Conservation (phyloP, 495 filamentous ascomycete genomes). For the Xylaria venustula region DNA sequence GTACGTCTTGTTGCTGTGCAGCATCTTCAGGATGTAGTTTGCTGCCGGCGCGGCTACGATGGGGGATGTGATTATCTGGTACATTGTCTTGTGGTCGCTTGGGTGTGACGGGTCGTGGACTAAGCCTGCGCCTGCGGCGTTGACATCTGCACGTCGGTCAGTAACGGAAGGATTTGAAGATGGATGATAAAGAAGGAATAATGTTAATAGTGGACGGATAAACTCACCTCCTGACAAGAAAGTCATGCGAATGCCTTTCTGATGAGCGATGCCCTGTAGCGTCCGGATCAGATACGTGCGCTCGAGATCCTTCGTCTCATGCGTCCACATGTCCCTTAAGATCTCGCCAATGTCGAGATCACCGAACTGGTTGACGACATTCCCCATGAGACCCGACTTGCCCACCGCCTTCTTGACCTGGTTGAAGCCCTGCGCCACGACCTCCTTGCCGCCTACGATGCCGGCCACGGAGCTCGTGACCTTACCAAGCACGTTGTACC, state of each 20-base stretch:
- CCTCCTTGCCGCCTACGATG: conserved; percentile 88
- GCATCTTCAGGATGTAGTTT: conserved; percentile 82
- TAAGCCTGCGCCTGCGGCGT: conserved; percentile 86
- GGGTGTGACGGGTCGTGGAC: conserved; percentile 92
- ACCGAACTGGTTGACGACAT: conserved; percentile 93
- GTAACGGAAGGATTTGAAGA: no score
- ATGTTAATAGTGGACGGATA: background rate
- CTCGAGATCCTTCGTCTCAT: conserved; percentile 96
- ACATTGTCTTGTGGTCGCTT: conserved; percentile 97
- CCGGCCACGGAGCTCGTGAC: conserved; percentile 91
- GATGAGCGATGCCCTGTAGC: conserved; percentile 88
- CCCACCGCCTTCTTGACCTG: conserved; percentile 94
- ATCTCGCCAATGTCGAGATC: conserved; percentile 95
- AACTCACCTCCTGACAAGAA: conserved; percentile 78
- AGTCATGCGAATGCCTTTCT: conserved; percentile 92
- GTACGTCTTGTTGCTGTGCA: conserved; percentile 86
- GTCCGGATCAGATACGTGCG: conserved; percentile 95
- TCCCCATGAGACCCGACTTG: conserved; percentile 91
- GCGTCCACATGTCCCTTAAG: conserved; percentile 94
- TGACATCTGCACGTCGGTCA: conserved; percentile 76
- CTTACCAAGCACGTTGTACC: conserved; percentile 92
- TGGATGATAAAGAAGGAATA: no score
- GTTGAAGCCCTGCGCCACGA: conserved; percentile 87
- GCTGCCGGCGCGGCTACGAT: conserved; percentile 87
- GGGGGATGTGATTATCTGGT: conserved; percentile 88